A percentile compares a stretch with the other conserved stretches of the same genome.
phyloP scores from a whole-genome alignment of 192 early-diverging fungal genomes.

The Coemansia sp. region DNA sequence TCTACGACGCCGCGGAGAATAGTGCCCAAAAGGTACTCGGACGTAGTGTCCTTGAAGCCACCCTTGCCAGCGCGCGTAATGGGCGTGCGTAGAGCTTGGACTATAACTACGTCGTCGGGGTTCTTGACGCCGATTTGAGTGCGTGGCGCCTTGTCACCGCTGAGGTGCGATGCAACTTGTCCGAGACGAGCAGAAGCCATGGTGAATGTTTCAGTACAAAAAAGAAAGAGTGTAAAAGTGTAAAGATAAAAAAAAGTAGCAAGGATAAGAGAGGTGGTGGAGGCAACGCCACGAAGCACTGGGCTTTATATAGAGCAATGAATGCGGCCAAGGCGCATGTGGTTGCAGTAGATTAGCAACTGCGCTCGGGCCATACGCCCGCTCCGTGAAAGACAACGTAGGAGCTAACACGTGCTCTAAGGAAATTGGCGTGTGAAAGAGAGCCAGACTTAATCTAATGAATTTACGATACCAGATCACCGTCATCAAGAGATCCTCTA shows the following conservation, averaged over 20 bases:
- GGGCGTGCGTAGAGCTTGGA: conserved; percentile 85
- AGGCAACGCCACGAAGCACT: background rate
- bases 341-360: background rate
- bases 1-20: conserved; percentile 77
- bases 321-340: background rate
- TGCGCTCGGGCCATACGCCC: conserved; percentile 10
- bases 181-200: conserved; percentile 38
- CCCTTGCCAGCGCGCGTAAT: conserved; percentile 91
- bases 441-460: background rate
- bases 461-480: background rate
- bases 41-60: conserved; percentile 87
- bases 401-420: background rate
- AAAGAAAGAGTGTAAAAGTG: background rate
- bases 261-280: background rate
- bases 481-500: background rate
- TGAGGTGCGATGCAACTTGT: conserved; percentile 56
- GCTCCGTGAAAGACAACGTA: background rate
- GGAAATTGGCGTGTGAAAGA: conserved; percentile 1
- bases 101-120: conserved; percentile 92
- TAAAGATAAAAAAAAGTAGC: background rate
- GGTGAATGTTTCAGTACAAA: conserved; percentile 17
- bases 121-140: conserved; percentile 70
- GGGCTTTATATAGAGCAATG: background rate
- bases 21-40: conserved; percentile 75
- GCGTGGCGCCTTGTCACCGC: conserved; percentile 43